These are phyloP conservation scores for Pseudogymnoascus sp. DNA, from an alignment of 2,329 filamentous ascomycete genomes.

Conservation along the genomic window DNA sequence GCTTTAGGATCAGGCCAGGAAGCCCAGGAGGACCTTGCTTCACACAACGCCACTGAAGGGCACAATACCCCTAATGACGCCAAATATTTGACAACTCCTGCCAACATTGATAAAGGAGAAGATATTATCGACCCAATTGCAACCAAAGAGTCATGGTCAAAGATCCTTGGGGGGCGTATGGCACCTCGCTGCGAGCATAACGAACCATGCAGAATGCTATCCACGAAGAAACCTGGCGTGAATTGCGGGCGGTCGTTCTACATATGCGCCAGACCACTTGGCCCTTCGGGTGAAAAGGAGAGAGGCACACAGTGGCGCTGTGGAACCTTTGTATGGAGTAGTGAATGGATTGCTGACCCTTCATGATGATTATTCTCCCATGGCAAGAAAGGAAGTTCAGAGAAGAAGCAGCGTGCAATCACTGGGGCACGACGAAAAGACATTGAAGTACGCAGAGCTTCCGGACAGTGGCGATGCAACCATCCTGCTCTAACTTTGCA, in stretches of 20 bases:
- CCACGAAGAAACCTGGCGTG: slow-evolving; percentile 81
- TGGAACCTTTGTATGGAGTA: slow-evolving; percentile 60
- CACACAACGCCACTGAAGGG: background rate
- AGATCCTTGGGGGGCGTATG: slow-evolving; percentile 67
- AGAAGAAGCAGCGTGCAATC: background rate
- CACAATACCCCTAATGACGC: background rate
- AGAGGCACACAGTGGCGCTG: slow-evolving; percentile 81
- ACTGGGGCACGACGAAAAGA: background rate
- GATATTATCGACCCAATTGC: slow-evolving; percentile 59
- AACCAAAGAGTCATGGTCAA: slow-evolving; percentile 77
- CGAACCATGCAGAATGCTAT: slow-evolving; percentile 75
- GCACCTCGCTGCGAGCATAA: slow-evolving; percentile 78
- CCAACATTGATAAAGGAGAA: slow-evolving; percentile 18
- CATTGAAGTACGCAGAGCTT: background rate
- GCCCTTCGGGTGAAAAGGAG: slow-evolving; percentile 78
- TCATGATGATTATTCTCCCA: background rate
- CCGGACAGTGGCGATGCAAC: too few species aligned
- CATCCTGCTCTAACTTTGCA: background rate
- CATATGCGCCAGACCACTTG: slow-evolving; percentile 64
- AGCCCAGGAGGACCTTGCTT: background rate
- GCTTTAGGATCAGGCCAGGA: background rate
- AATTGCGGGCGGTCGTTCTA: slow-evolving; percentile 68
- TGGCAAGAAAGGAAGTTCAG: background rate
- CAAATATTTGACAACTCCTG: slow-evolving; percentile 7
- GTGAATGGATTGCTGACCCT: slow-evolving; percentile 22